These are phyloP conservation scores for Trypanosoma vivax DNA, from an alignment of 208 protist species.

Conservation along the genomic window DNA sequence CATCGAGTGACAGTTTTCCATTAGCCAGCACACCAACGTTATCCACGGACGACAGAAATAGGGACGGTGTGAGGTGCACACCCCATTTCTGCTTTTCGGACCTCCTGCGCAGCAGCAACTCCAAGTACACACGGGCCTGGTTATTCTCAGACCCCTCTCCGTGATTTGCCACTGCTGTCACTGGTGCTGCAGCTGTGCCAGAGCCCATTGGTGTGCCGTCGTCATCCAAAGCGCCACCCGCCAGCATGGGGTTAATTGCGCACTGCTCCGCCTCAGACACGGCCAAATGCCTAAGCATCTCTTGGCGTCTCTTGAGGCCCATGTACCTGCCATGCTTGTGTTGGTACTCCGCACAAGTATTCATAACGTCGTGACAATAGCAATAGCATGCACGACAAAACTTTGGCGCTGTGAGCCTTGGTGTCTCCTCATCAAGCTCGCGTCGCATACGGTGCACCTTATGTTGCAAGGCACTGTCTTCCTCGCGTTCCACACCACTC, in stretches of 20 bases:
- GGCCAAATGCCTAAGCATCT: constrained; percentile 14
- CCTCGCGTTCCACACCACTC: constrained; percentile 49
- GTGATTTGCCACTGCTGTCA: not conserved
- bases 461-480: constrained; percentile 75
- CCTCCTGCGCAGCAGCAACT: constrained; percentile 38
- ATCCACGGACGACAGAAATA: constrained; percentile 48
- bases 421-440: constrained; percentile 71
- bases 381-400: constrained; percentile 77
- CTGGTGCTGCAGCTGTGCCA: not conserved
- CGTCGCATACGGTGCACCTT: constrained; percentile 80
- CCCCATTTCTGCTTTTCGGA: constrained; percentile 56
- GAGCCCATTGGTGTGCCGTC: not conserved
- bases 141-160: not conserved
- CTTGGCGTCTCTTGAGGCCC: constrained; percentile 6
- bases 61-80: constrained; percentile 44
- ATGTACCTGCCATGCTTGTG: constrained; percentile 37
- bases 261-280: constrained; percentile 2
- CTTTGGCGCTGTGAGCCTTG: constrained; percentile 39
- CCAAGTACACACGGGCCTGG: constrained; percentile 18
- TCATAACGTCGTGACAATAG: constrained; percentile 53
- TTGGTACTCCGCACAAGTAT: constrained; percentile 73
- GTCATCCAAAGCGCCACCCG: too few relatives aligned
- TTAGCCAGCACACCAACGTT: constrained; percentile 20
- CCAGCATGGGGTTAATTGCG: too few relatives aligned
- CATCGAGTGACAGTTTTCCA: not conserved